Evolutionary conservation across 257 asterid species (phyloP).

Genomic region (Penstemon barbatus): DNA sequence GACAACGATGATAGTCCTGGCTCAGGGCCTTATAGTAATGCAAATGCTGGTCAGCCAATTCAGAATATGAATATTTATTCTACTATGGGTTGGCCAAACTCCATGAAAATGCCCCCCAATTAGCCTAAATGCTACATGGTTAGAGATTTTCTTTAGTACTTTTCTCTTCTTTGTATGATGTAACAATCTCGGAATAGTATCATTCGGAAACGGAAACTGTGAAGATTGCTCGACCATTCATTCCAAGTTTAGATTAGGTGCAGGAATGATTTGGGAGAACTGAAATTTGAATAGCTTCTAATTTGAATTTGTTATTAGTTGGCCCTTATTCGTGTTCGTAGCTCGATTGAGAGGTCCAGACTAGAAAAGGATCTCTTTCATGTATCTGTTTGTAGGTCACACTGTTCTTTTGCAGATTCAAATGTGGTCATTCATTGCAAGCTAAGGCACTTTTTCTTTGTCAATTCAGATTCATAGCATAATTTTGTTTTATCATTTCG

Average conservation of each 20-base stretch:
- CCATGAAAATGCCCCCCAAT: conserved; percentile 53
- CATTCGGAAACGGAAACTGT: too few relatives aligned
- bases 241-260: too few relatives aligned
- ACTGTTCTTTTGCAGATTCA: neutral
- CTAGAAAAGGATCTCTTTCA: too few relatives aligned
- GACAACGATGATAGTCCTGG: conserved; percentile 61
- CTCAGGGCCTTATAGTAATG: conserved; percentile 34
- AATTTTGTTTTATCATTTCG: neutral
- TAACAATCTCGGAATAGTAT: too few relatives aligned
- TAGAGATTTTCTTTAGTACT: conserved; percentile 12
- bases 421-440: conserved; percentile 2
- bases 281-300: too few relatives aligned
- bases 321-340: neutral
- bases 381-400: neutral
- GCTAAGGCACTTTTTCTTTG: neutral
- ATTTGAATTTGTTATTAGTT: too few relatives aligned
- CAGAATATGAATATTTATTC: conserved; percentile 55
- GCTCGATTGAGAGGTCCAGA: neutral
- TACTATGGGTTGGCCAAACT: conserved; percentile 64
- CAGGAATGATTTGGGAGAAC: too few relatives aligned
- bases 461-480: neutral
- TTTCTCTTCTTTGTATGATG: neutral
- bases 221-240: too few relatives aligned
- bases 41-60: conserved; percentile 47
- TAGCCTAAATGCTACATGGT: conserved; percentile 16